Evolutionary conservation across 1,284 basidiomycete genomes (phyloP).

Genomic region (Heterobasidion irregulare): DNA sequence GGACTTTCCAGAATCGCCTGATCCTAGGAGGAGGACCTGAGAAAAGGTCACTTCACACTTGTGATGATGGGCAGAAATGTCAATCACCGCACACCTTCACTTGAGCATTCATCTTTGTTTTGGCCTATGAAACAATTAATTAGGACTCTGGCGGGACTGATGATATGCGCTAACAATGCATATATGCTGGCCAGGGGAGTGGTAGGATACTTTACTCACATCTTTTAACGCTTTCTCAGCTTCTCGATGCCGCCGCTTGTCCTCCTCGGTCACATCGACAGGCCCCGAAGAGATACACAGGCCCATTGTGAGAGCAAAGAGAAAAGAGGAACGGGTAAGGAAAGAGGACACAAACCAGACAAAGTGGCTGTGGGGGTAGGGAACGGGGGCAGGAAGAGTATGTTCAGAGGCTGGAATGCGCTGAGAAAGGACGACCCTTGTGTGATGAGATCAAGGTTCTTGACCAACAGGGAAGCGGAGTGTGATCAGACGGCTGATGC

Average conservation of each 20-base stretch:
- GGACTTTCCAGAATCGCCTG: constrained; percentile 91
- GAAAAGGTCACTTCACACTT: constrained; percentile 6
- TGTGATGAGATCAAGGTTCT: not conserved
- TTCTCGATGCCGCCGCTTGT: constrained; percentile 54
- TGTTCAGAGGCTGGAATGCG: not conserved
- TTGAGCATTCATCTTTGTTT: constrained; percentile 58
- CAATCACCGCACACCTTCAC: constrained; percentile 54
- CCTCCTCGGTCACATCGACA: constrained; percentile 51
- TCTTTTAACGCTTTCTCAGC: constrained; percentile 61
- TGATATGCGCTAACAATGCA: not conserved
- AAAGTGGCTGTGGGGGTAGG: not conserved
- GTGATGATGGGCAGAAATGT: not conserved
- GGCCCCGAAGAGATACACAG: constrained; percentile 62
- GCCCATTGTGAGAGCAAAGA: constrained; percentile 44
- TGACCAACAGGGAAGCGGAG: not conserved
- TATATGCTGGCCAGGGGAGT: constrained; percentile 6
- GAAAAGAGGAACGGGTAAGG: not conserved
- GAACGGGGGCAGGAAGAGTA: not conserved
- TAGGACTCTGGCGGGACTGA: not conserved
- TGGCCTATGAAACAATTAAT: constrained; percentile 36
- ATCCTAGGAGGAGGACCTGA: constrained; percentile 83
- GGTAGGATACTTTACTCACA: constrained; percentile 27
- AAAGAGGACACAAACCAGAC: not conserved
- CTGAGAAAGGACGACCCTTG: not conserved
- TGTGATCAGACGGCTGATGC: not conserved